phyloP scores from a whole-genome alignment of 2,329 filamentous ascomycete genomes.

The Botryotinia calthae region DNA sequence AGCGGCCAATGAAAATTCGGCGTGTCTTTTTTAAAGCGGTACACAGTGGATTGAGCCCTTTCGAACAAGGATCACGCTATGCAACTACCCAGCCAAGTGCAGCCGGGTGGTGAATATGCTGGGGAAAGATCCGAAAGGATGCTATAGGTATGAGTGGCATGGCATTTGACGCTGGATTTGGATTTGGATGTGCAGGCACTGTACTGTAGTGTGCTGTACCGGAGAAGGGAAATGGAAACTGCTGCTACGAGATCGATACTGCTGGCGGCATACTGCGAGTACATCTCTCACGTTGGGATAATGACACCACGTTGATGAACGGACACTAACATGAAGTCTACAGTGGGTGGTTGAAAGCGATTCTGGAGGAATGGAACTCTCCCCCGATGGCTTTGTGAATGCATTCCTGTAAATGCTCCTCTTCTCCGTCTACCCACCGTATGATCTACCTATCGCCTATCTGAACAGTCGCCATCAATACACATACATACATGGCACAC shows the following conservation, averaged over 20 bases:
- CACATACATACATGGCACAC: neutral
- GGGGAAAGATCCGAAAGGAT: neutral
- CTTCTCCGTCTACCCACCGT: neutral
- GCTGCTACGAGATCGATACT: neutral
- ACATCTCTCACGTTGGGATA: neutral
- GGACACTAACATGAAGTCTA: no score
- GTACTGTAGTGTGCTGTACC: neutral
- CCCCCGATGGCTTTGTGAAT: neutral
- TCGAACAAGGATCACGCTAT: slow-evolving; percentile 4
- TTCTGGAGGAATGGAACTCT: neutral
- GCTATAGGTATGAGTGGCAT: neutral
- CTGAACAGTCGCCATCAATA: neutral
- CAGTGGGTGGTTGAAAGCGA: no score
- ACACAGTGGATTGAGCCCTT: neutral
- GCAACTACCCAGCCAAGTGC: slow-evolving; percentile 1
- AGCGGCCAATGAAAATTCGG: slow-evolving; percentile 26
- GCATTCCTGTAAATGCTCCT: neutral
- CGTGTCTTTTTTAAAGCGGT: neutral
- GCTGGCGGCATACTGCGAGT: neutral
- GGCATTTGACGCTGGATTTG: neutral
- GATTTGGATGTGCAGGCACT: neutral
- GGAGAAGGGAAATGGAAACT: neutral
- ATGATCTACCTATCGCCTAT: neutral
- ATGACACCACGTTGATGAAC: no score
- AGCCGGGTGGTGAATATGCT: neutral